phyloP scores from a whole-genome alignment of 208 protist species.

The Vickermania ingenoplastis region DNA sequence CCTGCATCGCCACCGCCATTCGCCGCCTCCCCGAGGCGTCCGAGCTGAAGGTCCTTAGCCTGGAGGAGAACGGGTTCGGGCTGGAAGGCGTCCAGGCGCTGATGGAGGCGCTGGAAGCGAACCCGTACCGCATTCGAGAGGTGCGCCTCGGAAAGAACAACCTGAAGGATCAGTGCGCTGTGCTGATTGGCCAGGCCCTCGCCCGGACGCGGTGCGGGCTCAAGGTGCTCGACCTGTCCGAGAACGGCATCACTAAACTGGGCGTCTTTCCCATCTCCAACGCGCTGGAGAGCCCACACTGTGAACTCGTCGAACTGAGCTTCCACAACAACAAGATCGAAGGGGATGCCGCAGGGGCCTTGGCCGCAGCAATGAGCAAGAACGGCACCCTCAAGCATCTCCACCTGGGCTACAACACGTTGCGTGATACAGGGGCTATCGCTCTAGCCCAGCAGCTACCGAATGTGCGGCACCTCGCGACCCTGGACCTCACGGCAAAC shows the following conservation, averaged over 20 bases:
- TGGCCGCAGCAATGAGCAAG: constrained; percentile 44
- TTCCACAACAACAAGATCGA: constrained; percentile 88
- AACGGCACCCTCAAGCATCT: constrained; percentile 68
- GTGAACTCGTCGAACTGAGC: constrained; percentile 74
- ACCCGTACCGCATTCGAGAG: constrained; percentile 69
- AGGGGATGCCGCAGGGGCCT: constrained; percentile 47
- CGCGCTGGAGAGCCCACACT: constrained; percentile 43
- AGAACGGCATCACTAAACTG: constrained; percentile 77
- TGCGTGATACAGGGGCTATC: constrained; percentile 64
- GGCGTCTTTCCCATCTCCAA: constrained; percentile 70
- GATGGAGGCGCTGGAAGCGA: constrained; percentile 70
- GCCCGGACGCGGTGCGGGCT: constrained; percentile 62
- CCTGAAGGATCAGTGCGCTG: constrained; percentile 72
- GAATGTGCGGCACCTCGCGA: constrained; percentile 35
- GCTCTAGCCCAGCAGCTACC: constrained; percentile 60
- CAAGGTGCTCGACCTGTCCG: constrained; percentile 81
- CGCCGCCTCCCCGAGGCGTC: constrained; percentile 20
- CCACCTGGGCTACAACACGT: constrained; percentile 83
- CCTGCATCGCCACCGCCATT: constrained; percentile 67
- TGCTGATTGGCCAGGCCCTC: constrained; percentile 68
- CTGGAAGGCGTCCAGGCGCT: constrained; percentile 62
- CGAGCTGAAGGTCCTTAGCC: constrained; percentile 52
- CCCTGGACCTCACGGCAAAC: constrained; percentile 83
- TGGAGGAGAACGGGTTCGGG: constrained; percentile 81
- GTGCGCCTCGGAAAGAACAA: constrained; percentile 79